phyloP scores from a whole-genome alignment of 2,329 filamentous ascomycete species.

The Cercospora janseana region DNA sequence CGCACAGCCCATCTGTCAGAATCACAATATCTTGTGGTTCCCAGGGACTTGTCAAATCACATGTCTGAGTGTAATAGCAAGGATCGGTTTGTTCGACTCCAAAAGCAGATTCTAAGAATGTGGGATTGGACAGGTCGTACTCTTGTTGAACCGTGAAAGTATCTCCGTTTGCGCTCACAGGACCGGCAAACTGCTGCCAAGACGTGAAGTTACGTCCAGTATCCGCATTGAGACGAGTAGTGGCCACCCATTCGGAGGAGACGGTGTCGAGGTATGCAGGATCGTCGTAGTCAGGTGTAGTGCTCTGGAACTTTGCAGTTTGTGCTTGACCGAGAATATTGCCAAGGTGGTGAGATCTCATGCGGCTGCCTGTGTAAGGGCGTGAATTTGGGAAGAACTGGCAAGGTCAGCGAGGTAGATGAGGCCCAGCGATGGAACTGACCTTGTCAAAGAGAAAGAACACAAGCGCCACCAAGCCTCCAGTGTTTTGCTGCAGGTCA shows the following conservation, averaged over 20 bases:
- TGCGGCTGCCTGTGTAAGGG: too few species aligned
- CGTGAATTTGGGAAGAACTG: too few species aligned
- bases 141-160: slow-evolving; percentile 26
- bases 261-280: slow-evolving; percentile 6
- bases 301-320: slow-evolving; percentile 21
- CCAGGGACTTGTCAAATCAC: too few species aligned
- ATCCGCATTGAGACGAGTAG: slow-evolving; percentile 28
- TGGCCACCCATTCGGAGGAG: slow-evolving; percentile 31
- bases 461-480: slow-evolving; percentile 26
- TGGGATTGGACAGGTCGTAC: slow-evolving; percentile 31
- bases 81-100: too few species aligned
- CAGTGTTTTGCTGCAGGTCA: slow-evolving; percentile 32
- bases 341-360: slow-evolving; percentile 22
- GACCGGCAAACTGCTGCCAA: slow-evolving; percentile 34
- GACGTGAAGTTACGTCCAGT: slow-evolving; percentile 33
- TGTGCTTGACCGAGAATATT: slow-evolving; percentile 25
- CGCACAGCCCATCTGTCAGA: slow-evolving; percentile 33
- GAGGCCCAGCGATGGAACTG: too few species aligned
- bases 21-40: too few species aligned
- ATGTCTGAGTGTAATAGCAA: too few species aligned
- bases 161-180: slow-evolving; percentile 23
- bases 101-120: too few species aligned
- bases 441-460: slow-evolving; percentile 24
- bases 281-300: not conserved
- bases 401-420: too few species aligned